Evolutionary conservation across 2,329 filamentous ascomycete genomes (phyloP).

Genomic region (Alternaria arbusti): DNA sequence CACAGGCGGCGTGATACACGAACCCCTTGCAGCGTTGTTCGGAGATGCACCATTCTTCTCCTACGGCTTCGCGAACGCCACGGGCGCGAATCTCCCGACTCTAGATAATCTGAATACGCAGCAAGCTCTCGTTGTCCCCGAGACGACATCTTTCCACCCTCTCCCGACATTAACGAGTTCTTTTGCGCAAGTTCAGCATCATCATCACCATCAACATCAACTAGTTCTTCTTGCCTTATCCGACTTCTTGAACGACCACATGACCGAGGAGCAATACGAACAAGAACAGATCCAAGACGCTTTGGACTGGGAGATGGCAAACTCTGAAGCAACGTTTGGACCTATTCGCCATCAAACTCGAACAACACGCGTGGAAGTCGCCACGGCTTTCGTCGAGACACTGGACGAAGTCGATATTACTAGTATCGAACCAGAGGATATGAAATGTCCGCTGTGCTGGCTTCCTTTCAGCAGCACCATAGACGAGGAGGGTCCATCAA

Average conservation of each 20-base stretch:
- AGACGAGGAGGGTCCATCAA: not conserved
- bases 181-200: not conserved
- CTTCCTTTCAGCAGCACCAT: not conserved
- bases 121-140: not conserved
- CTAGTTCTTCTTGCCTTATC: not conserved
- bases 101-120: not conserved
- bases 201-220: not conserved
- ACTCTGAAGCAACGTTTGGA: not conserved
- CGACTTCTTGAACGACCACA: not conserved
- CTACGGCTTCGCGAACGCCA: not conserved
- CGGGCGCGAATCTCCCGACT: not conserved
- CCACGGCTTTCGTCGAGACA: not conserved
- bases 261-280: not conserved
- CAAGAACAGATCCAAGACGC: too few species aligned
- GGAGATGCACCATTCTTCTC: not conserved
- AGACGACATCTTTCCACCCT: not conserved
- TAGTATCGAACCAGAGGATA: not conserved
- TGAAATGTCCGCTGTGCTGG: not conserved
- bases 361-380: not conserved
- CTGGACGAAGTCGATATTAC: not conserved
- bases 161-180: not conserved
- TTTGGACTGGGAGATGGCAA: not conserved
- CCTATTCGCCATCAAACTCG: not conserved
- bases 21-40: not conserved
- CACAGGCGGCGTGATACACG: not conserved